These are phyloP conservation scores for Sarocladiaceae sp. DNA, from an alignment of 2,329 filamentous ascomycete genomes.

Conservation along the genomic window DNA sequence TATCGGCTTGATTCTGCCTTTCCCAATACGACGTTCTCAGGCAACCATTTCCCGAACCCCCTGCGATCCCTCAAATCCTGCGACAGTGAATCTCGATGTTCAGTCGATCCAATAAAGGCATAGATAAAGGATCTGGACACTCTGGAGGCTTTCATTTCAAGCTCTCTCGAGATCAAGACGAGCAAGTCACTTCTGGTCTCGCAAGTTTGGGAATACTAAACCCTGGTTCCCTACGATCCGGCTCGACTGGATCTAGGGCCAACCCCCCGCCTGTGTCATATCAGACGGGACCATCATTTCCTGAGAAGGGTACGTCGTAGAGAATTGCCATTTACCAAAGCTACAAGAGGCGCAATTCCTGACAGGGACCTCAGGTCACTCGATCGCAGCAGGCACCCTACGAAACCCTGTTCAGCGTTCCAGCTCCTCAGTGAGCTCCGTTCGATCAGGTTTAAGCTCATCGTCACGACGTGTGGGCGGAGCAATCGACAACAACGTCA, in stretches of 20 bases:
- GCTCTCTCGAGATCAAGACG: conserved; percentile 7
- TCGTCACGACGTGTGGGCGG: conserved; percentile 30
- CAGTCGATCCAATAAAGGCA: conserved; percentile 27
- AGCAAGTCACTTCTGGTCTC: neutral
- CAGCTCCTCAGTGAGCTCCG: conserved; percentile 27
- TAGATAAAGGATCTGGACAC: conserved; percentile 20
- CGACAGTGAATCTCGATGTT: conserved; percentile 29
- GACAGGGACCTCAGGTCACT: conserved; percentile 17
- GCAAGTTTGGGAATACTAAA: conserved; percentile 21
- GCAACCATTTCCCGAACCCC: neutral
- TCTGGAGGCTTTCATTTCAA: conserved; percentile 11
- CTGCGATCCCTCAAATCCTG: neutral
- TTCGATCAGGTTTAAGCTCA: conserved; percentile 26
- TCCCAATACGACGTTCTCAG: neutral
- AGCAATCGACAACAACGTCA: conserved; percentile 35
- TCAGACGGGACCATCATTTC: conserved; percentile 29
- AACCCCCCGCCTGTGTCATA: conserved; percentile 20
- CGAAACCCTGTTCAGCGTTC: conserved; percentile 23
- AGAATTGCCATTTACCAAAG: neutral
- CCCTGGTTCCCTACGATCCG: conserved; percentile 18
- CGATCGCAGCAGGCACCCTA: conserved; percentile 22
- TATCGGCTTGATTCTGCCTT: too few species aligned
- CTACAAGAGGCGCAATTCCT: neutral
- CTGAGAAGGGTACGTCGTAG: conserved; percentile 35
- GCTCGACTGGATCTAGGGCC: conserved; percentile 21